Conservation (phyloP, 257 asterid genomes). For the Solanum pinnatisectum region DNA sequence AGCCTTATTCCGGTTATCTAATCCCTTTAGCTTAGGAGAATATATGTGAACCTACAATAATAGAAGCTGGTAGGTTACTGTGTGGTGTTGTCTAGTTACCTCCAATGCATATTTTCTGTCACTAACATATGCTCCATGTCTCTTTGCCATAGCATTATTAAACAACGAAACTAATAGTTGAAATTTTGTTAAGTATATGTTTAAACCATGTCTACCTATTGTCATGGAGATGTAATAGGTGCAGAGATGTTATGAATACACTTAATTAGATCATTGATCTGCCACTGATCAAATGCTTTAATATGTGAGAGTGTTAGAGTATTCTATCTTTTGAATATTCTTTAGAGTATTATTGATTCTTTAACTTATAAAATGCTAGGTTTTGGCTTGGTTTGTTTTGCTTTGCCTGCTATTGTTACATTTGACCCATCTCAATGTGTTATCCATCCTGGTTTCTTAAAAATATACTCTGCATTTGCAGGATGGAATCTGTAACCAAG, state of each 20-base stretch:
- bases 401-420: neutral
- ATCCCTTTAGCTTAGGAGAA: neutral
- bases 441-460: neutral
- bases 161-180: neutral
- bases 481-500: slow-evolving; percentile 26
- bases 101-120: neutral
- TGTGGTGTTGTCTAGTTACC: neutral
- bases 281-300: neutral
- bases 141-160: neutral
- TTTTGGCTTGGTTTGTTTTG: neutral
- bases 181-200: neutral
- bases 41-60: neutral
- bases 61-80: neutral
- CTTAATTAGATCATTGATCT: neutral
- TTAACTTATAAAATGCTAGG: no score
- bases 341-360: neutral
- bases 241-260: neutral
- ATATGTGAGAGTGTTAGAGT: neutral
- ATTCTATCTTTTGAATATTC: neutral
- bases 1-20: neutral
- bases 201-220: neutral
- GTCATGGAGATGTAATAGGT: neutral
- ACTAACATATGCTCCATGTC: neutral
- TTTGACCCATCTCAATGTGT: neutral
- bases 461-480: neutral